phyloP scores from a whole-genome alignment of 2,329 filamentous ascomycete genomes.

The Colletotrichum sansevieriae region DNA sequence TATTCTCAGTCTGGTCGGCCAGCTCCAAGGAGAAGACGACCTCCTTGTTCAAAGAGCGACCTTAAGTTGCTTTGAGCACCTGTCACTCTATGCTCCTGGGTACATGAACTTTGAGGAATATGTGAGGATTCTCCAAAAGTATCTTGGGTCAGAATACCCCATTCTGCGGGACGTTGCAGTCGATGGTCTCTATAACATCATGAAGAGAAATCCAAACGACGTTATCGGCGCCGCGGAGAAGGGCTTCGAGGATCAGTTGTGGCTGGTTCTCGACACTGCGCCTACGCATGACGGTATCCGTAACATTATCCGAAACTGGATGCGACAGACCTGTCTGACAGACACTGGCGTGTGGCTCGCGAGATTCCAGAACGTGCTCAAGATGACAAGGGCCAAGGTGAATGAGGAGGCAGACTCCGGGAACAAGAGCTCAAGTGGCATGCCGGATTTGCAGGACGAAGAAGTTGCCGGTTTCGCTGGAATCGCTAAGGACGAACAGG shows the following conservation, averaged over 20 bases:
- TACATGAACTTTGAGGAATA: conserved; percentile 88
- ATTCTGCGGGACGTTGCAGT: conserved; percentile 84
- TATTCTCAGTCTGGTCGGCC: conserved; percentile 85
- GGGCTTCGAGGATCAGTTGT: conserved; percentile 90
- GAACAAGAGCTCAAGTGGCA: conserved; percentile 59
- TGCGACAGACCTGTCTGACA: conserved; percentile 86
- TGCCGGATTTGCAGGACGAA: conserved; percentile 91
- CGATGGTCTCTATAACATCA: conserved; percentile 91
- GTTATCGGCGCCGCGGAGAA: conserved; percentile 81
- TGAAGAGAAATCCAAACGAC: conserved; percentile 90
- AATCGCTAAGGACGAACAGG: conserved; percentile 66
- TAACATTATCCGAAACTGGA: conserved; percentile 92
- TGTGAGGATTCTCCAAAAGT: conserved; percentile 83
- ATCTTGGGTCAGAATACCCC: conserved; percentile 77
- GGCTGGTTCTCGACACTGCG: conserved; percentile 85
- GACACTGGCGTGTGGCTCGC: conserved; percentile 90
- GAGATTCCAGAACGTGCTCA: conserved; percentile 88
- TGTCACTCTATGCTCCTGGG: conserved; percentile 91
- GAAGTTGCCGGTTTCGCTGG: conserved; percentile 93
- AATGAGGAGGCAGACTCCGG: conserved; percentile 64
- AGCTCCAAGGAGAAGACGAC: conserved; percentile 79
- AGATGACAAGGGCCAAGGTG: conserved; percentile 81
- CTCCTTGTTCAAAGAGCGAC: conserved; percentile 80
- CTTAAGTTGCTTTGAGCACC: conserved; percentile 86
- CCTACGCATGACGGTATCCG: conserved; percentile 84